A percentile compares a stretch with the other conserved stretches of the same genome.
Conservation (phyloP, 768 basidiomycete species). For the Brasilioporus rufonigricans region DNA sequence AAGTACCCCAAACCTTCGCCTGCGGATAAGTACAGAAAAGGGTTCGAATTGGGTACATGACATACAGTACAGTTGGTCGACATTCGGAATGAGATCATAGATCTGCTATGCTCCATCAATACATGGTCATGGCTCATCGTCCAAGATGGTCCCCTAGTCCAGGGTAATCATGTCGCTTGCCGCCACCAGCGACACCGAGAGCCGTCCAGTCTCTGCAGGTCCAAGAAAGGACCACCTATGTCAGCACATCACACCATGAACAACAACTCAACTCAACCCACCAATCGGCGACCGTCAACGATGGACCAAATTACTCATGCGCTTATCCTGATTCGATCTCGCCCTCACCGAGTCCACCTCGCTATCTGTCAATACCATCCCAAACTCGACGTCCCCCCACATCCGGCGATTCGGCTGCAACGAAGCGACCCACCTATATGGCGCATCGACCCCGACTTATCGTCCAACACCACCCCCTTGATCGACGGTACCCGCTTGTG, state of each 20-base stretch:
- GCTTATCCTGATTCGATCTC: slow-evolving; percentile 32
- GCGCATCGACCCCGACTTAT: slow-evolving; percentile 11
- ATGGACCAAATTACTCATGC: slow-evolving; percentile 49
- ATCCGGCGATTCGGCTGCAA: too few relatives aligned
- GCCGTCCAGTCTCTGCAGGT: slow-evolving; percentile 11
- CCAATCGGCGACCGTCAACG: slow-evolving; percentile 73
- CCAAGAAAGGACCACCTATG: not conserved
- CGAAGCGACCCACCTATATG: not conserved
- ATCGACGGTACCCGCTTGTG: not conserved
- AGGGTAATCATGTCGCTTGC: too few relatives aligned
- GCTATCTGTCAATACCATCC: slow-evolving; percentile 28
- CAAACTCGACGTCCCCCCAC: too few relatives aligned
- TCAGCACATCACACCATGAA: not conserved
- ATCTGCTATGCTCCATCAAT: too few relatives aligned
- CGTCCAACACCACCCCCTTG: slow-evolving; percentile 34
- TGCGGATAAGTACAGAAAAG: too few relatives aligned
- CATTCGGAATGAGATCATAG: too few relatives aligned
- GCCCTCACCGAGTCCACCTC: slow-evolving; percentile 46
- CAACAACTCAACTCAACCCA: slow-evolving; percentile 27
- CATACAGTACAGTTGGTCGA: too few relatives aligned
- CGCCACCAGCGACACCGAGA: too few relatives aligned
- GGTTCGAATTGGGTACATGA: too few relatives aligned
- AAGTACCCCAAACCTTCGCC: too few relatives aligned
- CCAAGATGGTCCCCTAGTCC: too few relatives aligned
- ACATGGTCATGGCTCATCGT: too few relatives aligned